Conservation (phyloP, 78 protist genomes). For the Planoprotostelium fungivorum region DNA sequence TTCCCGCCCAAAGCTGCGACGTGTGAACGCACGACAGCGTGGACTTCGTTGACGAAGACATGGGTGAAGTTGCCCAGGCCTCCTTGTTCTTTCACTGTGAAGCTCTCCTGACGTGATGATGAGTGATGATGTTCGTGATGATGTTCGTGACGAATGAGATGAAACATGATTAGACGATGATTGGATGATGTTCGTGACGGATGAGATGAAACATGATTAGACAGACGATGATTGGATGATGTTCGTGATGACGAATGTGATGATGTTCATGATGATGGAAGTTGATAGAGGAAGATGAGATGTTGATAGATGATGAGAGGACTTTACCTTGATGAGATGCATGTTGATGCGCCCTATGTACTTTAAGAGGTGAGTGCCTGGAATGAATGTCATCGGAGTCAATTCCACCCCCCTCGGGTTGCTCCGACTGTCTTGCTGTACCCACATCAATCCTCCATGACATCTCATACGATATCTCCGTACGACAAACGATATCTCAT, state of each 20-base stretch:
- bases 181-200: too few relatives aligned
- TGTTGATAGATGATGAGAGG: too few relatives aligned
- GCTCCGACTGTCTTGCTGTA: neutral
- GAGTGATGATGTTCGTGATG: too few relatives aligned
- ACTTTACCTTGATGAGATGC: slow-evolving; percentile 58
- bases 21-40: slow-evolving; percentile 51
- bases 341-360: slow-evolving; percentile 60
- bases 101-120: too few relatives aligned
- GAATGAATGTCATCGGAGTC: slow-evolving; percentile 57
- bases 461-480: neutral
- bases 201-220: too few relatives aligned
- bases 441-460: neutral
- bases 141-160: too few relatives aligned
- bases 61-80: slow-evolving; percentile 65
- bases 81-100: slow-evolving; percentile 56
- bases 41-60: slow-evolving; percentile 56
- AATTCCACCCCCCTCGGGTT: slow-evolving; percentile 25
- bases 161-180: too few relatives aligned
- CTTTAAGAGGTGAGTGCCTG: slow-evolving; percentile 11
- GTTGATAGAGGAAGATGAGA: too few relatives aligned
- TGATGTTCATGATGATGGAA: too few relatives aligned
- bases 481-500: too few relatives aligned
- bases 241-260: too few relatives aligned
- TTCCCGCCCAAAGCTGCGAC: slow-evolving; percentile 62
- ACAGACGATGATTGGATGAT: too few relatives aligned